phyloP scores from a whole-genome alignment of 306 rosid genomes.

The Trifolium subterraneum region DNA sequence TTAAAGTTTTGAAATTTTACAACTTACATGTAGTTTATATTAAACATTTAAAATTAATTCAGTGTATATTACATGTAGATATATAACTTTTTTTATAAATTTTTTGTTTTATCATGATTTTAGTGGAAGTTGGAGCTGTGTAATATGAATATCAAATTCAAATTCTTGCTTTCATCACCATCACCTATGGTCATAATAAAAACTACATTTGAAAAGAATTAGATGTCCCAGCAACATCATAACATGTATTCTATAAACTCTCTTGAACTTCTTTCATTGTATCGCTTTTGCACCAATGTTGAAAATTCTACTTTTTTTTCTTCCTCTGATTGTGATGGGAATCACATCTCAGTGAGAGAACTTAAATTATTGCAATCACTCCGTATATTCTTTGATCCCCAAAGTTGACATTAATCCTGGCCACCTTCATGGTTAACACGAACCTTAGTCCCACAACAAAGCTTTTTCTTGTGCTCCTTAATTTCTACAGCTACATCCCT shows the following conservation, averaged over 20 bases:
- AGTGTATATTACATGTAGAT: no score
- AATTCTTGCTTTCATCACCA: background rate
- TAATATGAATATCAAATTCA: background rate
- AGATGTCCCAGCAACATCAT: background rate
- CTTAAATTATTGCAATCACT: slow-evolving; percentile 13
- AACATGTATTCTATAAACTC: background rate
- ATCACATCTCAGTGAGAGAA: background rate
- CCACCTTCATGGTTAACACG: slow-evolving; percentile 54
- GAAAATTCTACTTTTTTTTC: background rate
- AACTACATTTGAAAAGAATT: background rate
- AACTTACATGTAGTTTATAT: no score
- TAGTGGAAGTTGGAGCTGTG: background rate
- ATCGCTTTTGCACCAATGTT: background rate
- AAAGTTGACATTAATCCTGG: slow-evolving; percentile 29
- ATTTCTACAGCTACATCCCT: slow-evolving; percentile 47
- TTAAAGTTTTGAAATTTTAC: no score
- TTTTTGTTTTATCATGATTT: no score
- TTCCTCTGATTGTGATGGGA: background rate
- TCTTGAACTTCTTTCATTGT: background rate
- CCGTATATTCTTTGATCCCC: slow-evolving; percentile 4
- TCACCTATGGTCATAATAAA: background rate
- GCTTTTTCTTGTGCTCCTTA: slow-evolving; percentile 47
- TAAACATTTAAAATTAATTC: no score
- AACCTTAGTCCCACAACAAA: slow-evolving; percentile 68
- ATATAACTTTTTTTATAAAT: no score